Evolutionary conservation across 225 moss, liverwort and hornwort genomes (phyloP).

Genomic region (Thuidium tamariscinum): DNA sequence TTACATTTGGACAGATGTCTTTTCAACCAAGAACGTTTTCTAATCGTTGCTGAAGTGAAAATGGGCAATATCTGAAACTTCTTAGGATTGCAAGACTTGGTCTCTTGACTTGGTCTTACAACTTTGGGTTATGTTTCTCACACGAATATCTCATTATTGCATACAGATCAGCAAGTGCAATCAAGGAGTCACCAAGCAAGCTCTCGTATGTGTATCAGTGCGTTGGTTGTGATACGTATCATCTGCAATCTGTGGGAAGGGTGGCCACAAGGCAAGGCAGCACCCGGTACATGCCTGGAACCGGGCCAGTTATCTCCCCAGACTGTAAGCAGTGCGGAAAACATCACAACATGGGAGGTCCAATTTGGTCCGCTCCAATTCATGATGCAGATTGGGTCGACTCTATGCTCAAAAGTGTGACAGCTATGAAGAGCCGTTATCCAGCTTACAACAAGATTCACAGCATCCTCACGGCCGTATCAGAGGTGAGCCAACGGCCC

Average conservation of each 20-base stretch:
- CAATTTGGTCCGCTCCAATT: constrained; percentile 94
- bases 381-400: constrained; percentile 72
- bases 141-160: neutral
- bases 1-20: neutral
- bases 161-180: constrained; percentile 79
- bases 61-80: neutral
- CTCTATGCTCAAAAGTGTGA: constrained; percentile 46
- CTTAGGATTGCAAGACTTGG: neutral
- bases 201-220: constrained; percentile 93
- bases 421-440: constrained; percentile 55
- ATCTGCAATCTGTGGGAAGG: constrained; percentile 68
- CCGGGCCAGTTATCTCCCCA: constrained; percentile 76
- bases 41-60: neutral
- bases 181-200: constrained; percentile 91
- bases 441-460: constrained; percentile 93
- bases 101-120: neutral
- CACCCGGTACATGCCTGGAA: constrained; percentile 88
- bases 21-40: neutral
- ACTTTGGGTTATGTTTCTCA: neutral
- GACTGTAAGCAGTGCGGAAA: constrained; percentile 92
- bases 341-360: constrained; percentile 98
- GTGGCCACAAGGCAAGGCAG: constrained; percentile 67
- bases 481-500: constrained; percentile 47
- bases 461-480: constrained; percentile 91
- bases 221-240: constrained; percentile 87